Conservation (phyloP, 768 basidiomycete genomes). For the Suillus americanus region DNA sequence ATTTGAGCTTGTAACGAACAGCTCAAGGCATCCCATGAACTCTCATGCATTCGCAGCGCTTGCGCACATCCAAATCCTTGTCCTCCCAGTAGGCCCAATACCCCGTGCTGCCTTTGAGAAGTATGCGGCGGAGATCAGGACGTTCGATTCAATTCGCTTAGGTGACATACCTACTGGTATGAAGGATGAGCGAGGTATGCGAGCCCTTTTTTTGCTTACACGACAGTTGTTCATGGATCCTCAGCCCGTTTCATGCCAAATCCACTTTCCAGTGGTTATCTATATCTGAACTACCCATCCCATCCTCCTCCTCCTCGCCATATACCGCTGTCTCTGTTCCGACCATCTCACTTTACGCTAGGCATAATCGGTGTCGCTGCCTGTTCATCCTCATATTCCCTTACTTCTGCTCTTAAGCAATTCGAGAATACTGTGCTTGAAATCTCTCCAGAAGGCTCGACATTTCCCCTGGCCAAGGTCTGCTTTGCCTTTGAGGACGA, state of each 20-base stretch:
- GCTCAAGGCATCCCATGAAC: slow-evolving; percentile 49
- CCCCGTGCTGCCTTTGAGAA: slow-evolving; percentile 65
- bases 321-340: slow-evolving; percentile 66
- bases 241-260: slow-evolving; percentile 83
- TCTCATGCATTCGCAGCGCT: slow-evolving; percentile 75
- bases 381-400: slow-evolving; percentile 54
- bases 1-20: neutral
- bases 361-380: slow-evolving; percentile 88
- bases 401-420: slow-evolving; percentile 55
- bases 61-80: slow-evolving; percentile 81
- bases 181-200: slow-evolving; percentile 73
- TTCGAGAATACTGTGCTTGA: slow-evolving; percentile 66
- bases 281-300: slow-evolving; percentile 78
- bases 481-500: slow-evolving; percentile 86
- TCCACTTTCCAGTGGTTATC: slow-evolving; percentile 68
- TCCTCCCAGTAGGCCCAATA: slow-evolving; percentile 84
- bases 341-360: slow-evolving; percentile 79
- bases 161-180: slow-evolving; percentile 81
- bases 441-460: slow-evolving; percentile 62
- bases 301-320: slow-evolving; percentile 75
- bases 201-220: slow-evolving; percentile 1
- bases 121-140: slow-evolving; percentile 72
- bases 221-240: slow-evolving; percentile 10
- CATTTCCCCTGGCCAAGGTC: slow-evolving; percentile 77
- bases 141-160: slow-evolving; percentile 71